Conservation (phyloP, 2,329 filamentous ascomycete species). For the Aspergillus awamori region DNA sequence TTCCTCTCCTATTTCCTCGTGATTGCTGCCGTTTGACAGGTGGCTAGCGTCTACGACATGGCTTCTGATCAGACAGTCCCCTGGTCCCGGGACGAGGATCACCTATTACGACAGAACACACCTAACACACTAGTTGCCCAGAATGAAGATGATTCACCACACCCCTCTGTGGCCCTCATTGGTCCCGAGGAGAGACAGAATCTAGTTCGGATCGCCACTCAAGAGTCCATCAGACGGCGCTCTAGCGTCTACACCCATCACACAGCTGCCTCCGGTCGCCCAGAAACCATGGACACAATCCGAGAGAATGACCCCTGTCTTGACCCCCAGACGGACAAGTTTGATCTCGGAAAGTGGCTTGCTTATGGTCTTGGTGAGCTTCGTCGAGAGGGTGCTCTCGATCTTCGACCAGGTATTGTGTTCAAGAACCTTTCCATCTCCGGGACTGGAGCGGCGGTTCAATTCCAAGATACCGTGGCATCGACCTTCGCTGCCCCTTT, state of each 20-base stretch:
- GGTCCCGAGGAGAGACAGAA: constrained; percentile 3
- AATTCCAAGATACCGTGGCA: constrained; percentile 8
- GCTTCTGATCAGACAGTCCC: not conserved
- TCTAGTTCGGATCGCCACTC: constrained; percentile 8
- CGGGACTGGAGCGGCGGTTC: constrained; percentile 10
- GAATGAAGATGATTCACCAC: not conserved
- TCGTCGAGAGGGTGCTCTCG: not conserved
- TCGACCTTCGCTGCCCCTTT: constrained; percentile 1
- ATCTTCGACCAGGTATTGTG: constrained; percentile 5
- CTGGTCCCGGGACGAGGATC: not conserved
- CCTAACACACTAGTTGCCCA: not conserved
- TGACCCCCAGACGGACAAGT: constrained; percentile 6
- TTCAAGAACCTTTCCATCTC: constrained; percentile 10
- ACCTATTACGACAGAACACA: not conserved
- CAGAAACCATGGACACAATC: not conserved
- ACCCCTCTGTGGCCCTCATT: constrained; percentile 1
- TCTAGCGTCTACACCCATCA: constrained; percentile 9
- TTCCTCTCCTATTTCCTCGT: too few relatives aligned
- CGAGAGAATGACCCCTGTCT: constrained; percentile 6
- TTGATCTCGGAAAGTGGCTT: constrained; percentile 13
- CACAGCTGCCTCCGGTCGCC: not conserved
- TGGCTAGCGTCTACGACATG: not conserved
- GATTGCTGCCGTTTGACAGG: too few relatives aligned
- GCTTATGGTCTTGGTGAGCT: not conserved
- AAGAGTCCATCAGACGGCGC: constrained; percentile 6